Evolutionary conservation across 257 asterid genomes (phyloP).

Genomic region (Catharanthus roseus): DNA sequence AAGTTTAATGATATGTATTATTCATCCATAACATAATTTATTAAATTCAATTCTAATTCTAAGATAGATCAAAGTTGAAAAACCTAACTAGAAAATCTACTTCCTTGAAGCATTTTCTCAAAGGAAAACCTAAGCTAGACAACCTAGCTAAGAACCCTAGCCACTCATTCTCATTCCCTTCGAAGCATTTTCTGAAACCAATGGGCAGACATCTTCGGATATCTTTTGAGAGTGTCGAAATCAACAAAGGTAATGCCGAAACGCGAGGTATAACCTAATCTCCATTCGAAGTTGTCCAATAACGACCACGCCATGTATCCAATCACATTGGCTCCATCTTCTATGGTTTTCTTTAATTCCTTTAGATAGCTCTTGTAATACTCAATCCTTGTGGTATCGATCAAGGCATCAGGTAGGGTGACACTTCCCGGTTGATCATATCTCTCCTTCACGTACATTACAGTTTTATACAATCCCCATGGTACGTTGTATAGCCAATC

Average conservation of each 20-base stretch:
- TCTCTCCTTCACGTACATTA: constrained; percentile 65
- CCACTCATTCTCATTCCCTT: background rate
- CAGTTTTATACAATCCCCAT: constrained; percentile 84
- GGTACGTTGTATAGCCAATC: constrained; percentile 92
- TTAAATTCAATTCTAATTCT: too few species aligned
- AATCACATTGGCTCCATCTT: constrained; percentile 70
- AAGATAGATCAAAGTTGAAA: too few species aligned
- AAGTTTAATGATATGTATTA: too few species aligned
- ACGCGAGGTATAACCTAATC: constrained; percentile 82
- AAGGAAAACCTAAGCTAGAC: too few species aligned
- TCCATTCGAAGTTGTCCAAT: constrained; percentile 90
- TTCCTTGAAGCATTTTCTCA: too few species aligned
- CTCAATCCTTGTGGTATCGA: constrained; percentile 51
- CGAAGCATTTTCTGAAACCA: constrained; percentile 65
- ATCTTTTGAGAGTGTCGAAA: constrained; percentile 70
- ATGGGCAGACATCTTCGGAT: constrained; percentile 82
- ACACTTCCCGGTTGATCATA: constrained; percentile 71
- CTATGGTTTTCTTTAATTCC: constrained; percentile 58
- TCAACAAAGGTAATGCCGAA: constrained; percentile 80
- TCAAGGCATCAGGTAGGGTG: constrained; percentile 53
- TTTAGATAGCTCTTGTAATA: constrained; percentile 67
- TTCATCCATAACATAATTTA: too few species aligned
- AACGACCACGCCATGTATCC: constrained; percentile 93
- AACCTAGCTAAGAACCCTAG: too few species aligned
- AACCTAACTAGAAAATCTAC: too few species aligned